Conservation (phyloP, 2,329 filamentous ascomycete species). For the Boeremia lycopersici region DNA sequence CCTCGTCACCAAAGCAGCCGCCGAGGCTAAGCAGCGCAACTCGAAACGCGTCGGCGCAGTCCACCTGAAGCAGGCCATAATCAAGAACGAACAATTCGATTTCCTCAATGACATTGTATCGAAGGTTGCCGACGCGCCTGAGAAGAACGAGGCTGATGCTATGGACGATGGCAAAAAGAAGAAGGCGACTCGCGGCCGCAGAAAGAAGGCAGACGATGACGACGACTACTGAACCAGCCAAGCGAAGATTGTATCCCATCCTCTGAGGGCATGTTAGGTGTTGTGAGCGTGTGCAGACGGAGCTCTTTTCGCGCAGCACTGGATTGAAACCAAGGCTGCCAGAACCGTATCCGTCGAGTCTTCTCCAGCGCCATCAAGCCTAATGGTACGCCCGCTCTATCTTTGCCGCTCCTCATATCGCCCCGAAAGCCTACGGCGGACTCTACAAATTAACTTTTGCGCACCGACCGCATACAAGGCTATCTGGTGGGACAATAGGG, state of each 20-base stretch:
- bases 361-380: not conserved
- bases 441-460: not conserved
- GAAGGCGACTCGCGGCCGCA: slow-evolving; percentile 47
- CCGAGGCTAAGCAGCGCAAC: slow-evolving; percentile 79
- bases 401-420: not conserved
- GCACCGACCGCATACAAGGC: not conserved
- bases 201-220: slow-evolving; percentile 48
- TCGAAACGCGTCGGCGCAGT: slow-evolving; percentile 88
- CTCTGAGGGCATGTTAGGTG: not conserved
- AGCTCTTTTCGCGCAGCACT: not conserved
- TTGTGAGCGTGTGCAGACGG: not conserved
- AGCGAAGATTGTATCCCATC: not conserved
- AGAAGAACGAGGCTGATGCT: slow-evolving; percentile 55
- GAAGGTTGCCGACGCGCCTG: slow-evolving; percentile 73
- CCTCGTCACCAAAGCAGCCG: slow-evolving; percentile 85
- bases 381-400: not conserved
- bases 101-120: slow-evolving; percentile 89
- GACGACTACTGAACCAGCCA: slow-evolving; percentile 40
- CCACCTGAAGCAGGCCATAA: slow-evolving; percentile 90
- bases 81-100: slow-evolving; percentile 89
- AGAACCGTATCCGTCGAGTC: not conserved
- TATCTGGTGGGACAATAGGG: not conserved
- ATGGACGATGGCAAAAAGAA: slow-evolving; percentile 52
- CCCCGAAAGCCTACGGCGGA: not conserved
- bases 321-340: not conserved